phyloP scores from a whole-genome alignment of 2,329 filamentous ascomycete species.

The Fusarium mundagurra region DNA sequence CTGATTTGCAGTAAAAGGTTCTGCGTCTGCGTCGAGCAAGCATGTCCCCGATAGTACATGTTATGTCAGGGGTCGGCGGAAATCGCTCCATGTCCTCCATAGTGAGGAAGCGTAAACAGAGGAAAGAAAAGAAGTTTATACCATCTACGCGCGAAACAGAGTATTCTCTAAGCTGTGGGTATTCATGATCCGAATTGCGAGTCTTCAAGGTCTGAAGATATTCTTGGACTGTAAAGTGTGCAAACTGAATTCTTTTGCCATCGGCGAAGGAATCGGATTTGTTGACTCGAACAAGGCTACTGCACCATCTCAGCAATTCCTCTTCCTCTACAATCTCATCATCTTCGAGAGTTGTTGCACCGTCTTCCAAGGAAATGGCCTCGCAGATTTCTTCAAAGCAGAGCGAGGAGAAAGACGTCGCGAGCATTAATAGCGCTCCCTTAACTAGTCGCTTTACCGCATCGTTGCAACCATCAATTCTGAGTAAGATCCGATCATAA shows the following conservation, averaged over 20 bases:
- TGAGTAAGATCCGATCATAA: not conserved
- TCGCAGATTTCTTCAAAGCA: not conserved
- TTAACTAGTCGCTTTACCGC: not conserved
- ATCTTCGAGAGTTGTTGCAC: not conserved
- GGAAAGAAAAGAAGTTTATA: not conserved
- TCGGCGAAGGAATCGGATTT: rapidly evolving
- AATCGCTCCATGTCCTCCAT: not conserved
- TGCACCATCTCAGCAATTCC: not conserved
- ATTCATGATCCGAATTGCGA: not conserved
- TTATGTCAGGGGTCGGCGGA: not conserved
- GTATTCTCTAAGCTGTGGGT: not conserved
- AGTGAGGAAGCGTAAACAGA: not conserved
- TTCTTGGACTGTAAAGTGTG: not conserved
- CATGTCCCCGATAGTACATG: not conserved
- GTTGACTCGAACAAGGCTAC: not conserved
- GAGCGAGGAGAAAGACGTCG: not conserved
- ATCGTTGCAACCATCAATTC: not conserved
- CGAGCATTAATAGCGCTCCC: not conserved
- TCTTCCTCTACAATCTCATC: not conserved
- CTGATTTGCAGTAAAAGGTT: not conserved
- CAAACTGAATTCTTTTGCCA: not conserved
- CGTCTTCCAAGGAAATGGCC: not conserved
- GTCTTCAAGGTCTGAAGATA: not conserved
- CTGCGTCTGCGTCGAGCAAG: not conserved
- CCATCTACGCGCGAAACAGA: not conserved